Percentiles rank a stretch among this genome's conserved stretches.
These are phyloP conservation scores for Zasmidium citrigriseum DNA, from an alignment of 2,329 filamentous ascomycete genomes.

Conservation along the genomic window DNA sequence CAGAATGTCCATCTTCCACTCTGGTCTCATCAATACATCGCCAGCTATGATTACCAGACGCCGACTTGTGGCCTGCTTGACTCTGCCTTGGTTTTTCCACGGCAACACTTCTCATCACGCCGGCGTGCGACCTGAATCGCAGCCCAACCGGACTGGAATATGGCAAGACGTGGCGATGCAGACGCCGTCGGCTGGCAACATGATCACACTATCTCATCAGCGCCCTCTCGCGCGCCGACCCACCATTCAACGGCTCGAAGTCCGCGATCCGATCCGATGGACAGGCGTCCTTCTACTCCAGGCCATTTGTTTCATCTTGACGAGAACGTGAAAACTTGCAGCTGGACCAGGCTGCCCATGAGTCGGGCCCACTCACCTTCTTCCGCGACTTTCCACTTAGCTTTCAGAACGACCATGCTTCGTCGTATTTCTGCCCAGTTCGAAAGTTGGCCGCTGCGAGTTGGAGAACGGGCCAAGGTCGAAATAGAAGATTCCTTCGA, in stretches of 20 bases:
- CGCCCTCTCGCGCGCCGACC: neutral
- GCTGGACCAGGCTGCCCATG: constrained; percentile 1
- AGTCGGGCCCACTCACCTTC: constrained; percentile 2
- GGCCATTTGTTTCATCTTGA: constrained; percentile 1
- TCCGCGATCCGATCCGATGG: constrained; percentile 2
- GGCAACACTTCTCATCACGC: neutral
- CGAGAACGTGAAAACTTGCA: constrained; percentile 2
- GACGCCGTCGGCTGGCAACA: neutral
- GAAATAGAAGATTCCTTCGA: constrained; percentile 5
- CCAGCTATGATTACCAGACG: neutral
- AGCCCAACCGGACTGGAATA: neutral
- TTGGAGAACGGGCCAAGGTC: neutral
- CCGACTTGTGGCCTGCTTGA: neutral
- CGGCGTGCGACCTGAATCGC: neutral
- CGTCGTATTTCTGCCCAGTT: constrained; percentile 11
- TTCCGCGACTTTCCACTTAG: constrained; percentile 1
- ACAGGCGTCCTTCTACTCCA: constrained; percentile 1
- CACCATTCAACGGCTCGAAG: neutral
- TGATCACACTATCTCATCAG: neutral
- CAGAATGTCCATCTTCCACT: neutral
- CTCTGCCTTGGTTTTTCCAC: neutral
- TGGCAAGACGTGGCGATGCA: neutral
- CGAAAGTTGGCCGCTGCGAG: constrained; percentile 10
- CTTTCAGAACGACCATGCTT: constrained; percentile 2
- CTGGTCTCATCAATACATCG: neutral